phyloP scores from a whole-genome alignment of 306 rosid genomes.

The Prinsepia uniflora region DNA sequence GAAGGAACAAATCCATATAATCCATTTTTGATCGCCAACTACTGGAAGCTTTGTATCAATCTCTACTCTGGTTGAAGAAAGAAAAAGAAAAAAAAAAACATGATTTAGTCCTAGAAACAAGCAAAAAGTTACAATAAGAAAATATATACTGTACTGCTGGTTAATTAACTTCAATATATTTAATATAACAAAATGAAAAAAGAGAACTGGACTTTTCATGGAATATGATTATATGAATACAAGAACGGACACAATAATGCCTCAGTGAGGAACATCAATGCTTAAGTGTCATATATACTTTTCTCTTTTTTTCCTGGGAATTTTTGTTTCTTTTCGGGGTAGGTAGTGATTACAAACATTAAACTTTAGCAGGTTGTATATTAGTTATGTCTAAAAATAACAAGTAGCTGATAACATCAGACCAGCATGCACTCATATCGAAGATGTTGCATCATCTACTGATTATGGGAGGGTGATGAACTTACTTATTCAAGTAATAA shows the following conservation, averaged over 20 bases:
- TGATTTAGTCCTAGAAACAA: conserved; percentile 7
- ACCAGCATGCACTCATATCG: neutral
- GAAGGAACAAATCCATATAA: conserved; percentile 92
- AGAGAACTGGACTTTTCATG: neutral
- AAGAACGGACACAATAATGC: neutral
- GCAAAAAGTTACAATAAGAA: neutral
- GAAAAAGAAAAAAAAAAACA: neutral
- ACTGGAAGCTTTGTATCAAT: conserved; percentile 77
- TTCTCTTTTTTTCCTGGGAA: neutral
- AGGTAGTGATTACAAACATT: neutral
- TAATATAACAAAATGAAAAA: neutral
- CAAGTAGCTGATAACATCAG: neutral
- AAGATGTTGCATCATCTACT: conserved; percentile 11
- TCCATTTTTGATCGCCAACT: conserved; percentile 85
- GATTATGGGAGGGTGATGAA: conserved; percentile 10
- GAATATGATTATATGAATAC: neutral
- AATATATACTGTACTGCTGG: neutral
- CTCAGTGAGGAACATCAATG: too few species aligned
- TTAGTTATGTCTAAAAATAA: neutral
- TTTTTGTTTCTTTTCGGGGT: neutral
- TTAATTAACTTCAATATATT: neutral
- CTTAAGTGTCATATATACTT: neutral
- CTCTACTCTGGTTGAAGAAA: conserved; percentile 57
- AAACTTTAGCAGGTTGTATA: neutral
- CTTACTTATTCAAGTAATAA: conserved; percentile 79